A percentile compares a stretch with the other conserved stretches of the same genome.
Conservation (phyloP, 768 basidiomycete genomes). For the Tylopilus intermedius region DNA sequence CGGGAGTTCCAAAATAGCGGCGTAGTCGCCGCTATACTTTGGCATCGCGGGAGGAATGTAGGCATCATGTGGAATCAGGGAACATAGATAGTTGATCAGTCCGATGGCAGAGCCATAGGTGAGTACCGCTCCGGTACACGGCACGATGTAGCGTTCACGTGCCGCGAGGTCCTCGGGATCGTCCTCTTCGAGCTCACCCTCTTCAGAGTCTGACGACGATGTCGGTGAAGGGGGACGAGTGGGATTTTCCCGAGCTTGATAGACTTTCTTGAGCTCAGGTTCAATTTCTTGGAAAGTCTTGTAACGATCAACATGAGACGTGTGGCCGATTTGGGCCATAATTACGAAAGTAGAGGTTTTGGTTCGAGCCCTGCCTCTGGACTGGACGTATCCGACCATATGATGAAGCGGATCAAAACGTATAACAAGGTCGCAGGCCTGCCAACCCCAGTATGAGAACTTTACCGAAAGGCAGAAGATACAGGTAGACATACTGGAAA, state of each 20-base stretch:
- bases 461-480: neutral
- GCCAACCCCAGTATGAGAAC: slow-evolving; percentile 1
- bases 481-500: slow-evolving; percentile 55
- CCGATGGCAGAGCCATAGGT: slow-evolving; percentile 73
- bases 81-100: slow-evolving; percentile 71
- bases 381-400: slow-evolving; percentile 85
- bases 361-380: slow-evolving; percentile 79
- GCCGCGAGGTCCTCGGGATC: slow-evolving; percentile 53
- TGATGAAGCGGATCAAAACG: slow-evolving; percentile 81
- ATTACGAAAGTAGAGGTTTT: slow-evolving; percentile 73
- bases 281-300: slow-evolving; percentile 54
- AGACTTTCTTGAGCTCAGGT: slow-evolving; percentile 56
- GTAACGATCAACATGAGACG: slow-evolving; percentile 54
- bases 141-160: slow-evolving; percentile 71
- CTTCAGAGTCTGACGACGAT: slow-evolving; percentile 24
- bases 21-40: slow-evolving; percentile 57
- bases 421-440: slow-evolving; percentile 83
- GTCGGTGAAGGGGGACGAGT: slow-evolving; percentile 26
- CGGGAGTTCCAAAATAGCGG: slow-evolving; percentile 59
- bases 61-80: slow-evolving; percentile 65
- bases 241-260: slow-evolving; percentile 47
- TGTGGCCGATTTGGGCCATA: slow-evolving; percentile 66
- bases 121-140: slow-evolving; percentile 69
- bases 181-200: slow-evolving; percentile 40
- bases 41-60: slow-evolving; percentile 63